Evolutionary conservation across 2,329 filamentous ascomycete genomes (phyloP).

Genomic region (Nemania serpens): DNA sequence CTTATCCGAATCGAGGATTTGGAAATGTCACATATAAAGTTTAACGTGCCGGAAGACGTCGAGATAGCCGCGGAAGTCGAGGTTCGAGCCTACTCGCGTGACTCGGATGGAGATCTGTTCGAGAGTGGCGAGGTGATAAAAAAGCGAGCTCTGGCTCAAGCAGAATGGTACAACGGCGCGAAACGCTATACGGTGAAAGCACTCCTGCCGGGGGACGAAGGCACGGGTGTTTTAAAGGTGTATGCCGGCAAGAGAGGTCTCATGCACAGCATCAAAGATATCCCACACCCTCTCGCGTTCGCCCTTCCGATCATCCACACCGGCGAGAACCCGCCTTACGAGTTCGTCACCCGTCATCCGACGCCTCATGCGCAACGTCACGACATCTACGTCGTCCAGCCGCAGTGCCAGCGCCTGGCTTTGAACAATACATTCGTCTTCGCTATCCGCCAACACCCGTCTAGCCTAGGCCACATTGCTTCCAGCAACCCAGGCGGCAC

Average conservation of each 20-base stretch:
- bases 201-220: constrained; percentile 87
- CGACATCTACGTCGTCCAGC: constrained; percentile 95
- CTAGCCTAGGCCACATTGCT: constrained; percentile 46
- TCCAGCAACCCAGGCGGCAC: constrained; percentile 52
- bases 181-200: constrained; percentile 96
- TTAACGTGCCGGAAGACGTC: constrained; percentile 85
- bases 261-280: constrained; percentile 97
- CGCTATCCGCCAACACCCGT: constrained; percentile 89
- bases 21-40: constrained; percentile 88
- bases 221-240: constrained; percentile 82
- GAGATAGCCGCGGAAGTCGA: constrained; percentile 94
- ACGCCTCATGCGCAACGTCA: constrained; percentile 97
- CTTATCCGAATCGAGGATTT: constrained; percentile 84
- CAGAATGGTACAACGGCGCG: constrained; percentile 84
- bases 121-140: constrained; percentile 86
- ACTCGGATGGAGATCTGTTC: constrained; percentile 88
- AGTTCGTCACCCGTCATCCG: constrained; percentile 90
- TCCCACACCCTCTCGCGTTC: constrained; percentile 88
- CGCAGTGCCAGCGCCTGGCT: constrained; percentile 85
- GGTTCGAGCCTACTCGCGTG: constrained; percentile 76
- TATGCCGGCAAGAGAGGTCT: constrained; percentile 93
- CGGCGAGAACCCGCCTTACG: constrained; percentile 91
- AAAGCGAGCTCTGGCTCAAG: constrained; percentile 87
- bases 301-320: constrained; percentile 88
- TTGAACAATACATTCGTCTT: constrained; percentile 99